Evolutionary conservation across 1,139 yeast genomes (phyloP).

Genomic region (Fermentozyma sake): DNA sequence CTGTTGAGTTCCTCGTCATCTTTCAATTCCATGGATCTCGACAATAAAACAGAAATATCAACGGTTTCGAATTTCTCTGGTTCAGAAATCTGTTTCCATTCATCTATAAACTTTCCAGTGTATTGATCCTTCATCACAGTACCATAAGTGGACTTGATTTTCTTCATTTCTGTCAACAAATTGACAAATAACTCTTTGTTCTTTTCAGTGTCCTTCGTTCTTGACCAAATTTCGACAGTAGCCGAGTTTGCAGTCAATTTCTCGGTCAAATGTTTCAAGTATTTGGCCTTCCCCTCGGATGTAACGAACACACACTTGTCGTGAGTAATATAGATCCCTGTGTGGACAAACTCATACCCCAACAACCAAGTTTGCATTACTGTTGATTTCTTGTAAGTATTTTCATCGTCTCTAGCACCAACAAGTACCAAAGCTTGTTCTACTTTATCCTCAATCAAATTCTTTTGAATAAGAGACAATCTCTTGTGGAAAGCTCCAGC

Average conservation of each 20-base stretch:
- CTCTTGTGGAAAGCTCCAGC: constrained; percentile 36
- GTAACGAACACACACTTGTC: constrained; percentile 67
- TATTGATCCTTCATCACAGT: constrained; percentile 66
- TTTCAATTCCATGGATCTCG: constrained; percentile 61
- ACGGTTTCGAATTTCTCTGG: constrained; percentile 18
- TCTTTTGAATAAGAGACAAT: constrained; percentile 37
- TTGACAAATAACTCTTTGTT: constrained; percentile 64
- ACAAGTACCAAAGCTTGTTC: constrained; percentile 57
- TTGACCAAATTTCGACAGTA: constrained; percentile 63
- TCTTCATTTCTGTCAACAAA: constrained; percentile 47
- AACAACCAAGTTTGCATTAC: constrained; percentile 88
- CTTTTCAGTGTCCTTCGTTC: constrained; percentile 79
- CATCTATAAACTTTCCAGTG: constrained; percentile 78
- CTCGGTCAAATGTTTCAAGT: constrained; percentile 52
- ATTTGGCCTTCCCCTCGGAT: constrained; percentile 82
- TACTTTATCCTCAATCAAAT: constrained; percentile 38
- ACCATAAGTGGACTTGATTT: constrained; percentile 48
- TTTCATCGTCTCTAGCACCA: constrained; percentile 82
- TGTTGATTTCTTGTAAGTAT: constrained; percentile 87
- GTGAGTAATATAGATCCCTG: constrained; percentile 64
- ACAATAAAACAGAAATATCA: constrained; percentile 42
- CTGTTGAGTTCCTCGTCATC: constrained; percentile 73
- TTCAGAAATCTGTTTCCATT: constrained; percentile 54
- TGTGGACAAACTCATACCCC: constrained; percentile 94
- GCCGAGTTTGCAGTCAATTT: constrained; percentile 34